A percentile compares a stretch with the other conserved stretches of the same genome.
Conservation (phyloP, 2,329 filamentous ascomycete species). For the Phoma sp. region DNA sequence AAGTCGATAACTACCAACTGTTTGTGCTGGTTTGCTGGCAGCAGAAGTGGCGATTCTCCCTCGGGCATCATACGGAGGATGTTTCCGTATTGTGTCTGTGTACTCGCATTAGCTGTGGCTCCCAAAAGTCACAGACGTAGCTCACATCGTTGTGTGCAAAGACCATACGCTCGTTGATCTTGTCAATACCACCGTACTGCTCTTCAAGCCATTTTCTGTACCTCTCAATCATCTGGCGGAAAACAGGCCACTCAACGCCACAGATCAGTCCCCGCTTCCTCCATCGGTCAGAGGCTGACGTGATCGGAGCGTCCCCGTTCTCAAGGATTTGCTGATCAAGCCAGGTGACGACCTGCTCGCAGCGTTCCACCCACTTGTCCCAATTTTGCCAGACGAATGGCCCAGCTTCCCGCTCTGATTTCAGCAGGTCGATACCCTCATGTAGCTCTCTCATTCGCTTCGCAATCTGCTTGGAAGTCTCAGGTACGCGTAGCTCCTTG, state of each 20-base stretch:
- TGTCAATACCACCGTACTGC: constrained; percentile 70
- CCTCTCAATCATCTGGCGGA: constrained; percentile 74
- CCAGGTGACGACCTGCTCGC: constrained; percentile 65
- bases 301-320: constrained; percentile 38
- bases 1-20: constrained; percentile 98
- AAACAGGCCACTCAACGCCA: constrained; percentile 80
- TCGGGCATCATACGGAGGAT: constrained; percentile 78
- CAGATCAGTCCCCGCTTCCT: constrained; percentile 77
- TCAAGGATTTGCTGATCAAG: constrained; percentile 65
- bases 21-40: constrained; percentile 92
- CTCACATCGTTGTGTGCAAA: constrained; percentile 98
- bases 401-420: constrained; percentile 76
- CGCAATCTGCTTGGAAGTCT: constrained; percentile 89
- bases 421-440: constrained; percentile 85
- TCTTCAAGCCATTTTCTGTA: constrained; percentile 77
- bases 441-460: constrained; percentile 98
- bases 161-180: constrained; percentile 75
- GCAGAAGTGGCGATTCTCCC: constrained; percentile 80
- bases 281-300: constrained; percentile 61
- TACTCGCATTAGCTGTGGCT: constrained; percentile 16
- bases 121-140: constrained; percentile 18
- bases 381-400: constrained; percentile 90
- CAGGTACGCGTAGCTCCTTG: constrained; percentile 76
- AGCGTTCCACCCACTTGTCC: constrained; percentile 84
- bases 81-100: constrained; percentile 95